Evolutionary conservation across 768 basidiomycete genomes (phyloP), one percentile per base, ranked within the genome.

Genomic region (Filobasidium wieringae): DNA sequence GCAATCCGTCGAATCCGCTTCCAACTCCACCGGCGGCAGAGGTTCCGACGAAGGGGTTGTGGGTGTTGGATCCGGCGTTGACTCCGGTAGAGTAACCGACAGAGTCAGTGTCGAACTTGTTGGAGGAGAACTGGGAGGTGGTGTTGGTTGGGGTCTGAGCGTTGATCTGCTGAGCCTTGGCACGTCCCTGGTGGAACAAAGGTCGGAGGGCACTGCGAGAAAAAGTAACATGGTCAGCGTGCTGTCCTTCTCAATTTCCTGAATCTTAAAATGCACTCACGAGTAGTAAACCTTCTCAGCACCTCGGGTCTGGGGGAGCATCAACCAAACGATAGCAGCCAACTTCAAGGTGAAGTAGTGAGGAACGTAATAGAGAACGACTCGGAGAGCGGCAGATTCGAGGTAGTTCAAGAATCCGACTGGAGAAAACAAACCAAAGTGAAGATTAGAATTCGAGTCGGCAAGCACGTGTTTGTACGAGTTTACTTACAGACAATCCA

Each of bases 341-440:
- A 85, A 86, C 85, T 95, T 96, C 80, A 91, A 80, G 49, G 87
- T 84, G 72, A 84, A 96, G 74, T 93, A 96, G 86, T 89, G 90
- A 41, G 91, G 88, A 66, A 93, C 51, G 70, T 66, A 97, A 79
- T 92, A 89, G 64, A 96, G 84, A 59, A 95, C 81, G 60, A 86
- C 59, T 47, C 86, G 82, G 64, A 88, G 78, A 49, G 87, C 88
- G 66, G 93, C 80, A 68, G 82, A 85, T 77, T 96, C 93, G 60
- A 87, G 68, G 76, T 95, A 88, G 78, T 86, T 93, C 81, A 95
- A 84, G 76, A 59, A 84, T 53, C 89, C 90, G 66, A 95, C 92
- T 55, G 92, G 80, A n/a, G n/a, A n/a, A n/a, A n/a, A n/a, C n/a
- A n/a, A n/a, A n/a, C n/a, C n/a, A n/a, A n/a, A n/a, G n/a, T n/a